Evolutionary conservation across 2,329 filamentous ascomycete genomes (phyloP).

Genomic region (Stagonosporopsis tanaceti): DNA sequence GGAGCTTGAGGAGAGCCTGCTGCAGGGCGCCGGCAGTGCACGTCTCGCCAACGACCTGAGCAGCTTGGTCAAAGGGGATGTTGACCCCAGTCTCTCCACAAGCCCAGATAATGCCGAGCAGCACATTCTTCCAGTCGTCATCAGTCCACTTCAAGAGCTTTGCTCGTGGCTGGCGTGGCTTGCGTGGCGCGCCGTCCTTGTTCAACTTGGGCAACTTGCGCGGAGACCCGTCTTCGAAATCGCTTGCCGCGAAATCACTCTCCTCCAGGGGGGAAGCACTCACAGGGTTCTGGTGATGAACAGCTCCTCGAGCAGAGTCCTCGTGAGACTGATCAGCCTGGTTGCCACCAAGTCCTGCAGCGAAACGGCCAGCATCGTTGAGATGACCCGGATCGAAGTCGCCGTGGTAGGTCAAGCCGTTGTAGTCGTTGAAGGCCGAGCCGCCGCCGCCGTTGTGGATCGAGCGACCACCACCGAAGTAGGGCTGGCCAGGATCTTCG

Average conservation of each 20-base stretch:
- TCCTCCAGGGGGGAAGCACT: constrained; percentile 23
- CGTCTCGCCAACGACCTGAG: constrained; percentile 31
- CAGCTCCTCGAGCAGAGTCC: neutral
- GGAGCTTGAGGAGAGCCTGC: constrained; percentile 46
- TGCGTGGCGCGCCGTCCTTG: constrained; percentile 39
- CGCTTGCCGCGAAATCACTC: constrained; percentile 27
- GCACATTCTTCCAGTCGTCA: constrained; percentile 38
- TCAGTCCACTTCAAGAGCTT: constrained; percentile 43
- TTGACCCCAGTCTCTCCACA: constrained; percentile 39
- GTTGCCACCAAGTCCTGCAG: neutral
- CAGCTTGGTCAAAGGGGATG: constrained; percentile 43
- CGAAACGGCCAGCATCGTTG: neutral
- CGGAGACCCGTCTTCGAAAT: constrained; percentile 19
- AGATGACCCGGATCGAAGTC: neutral
- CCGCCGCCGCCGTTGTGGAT: no score
- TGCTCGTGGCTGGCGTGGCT: constrained; percentile 40
- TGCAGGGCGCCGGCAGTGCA: constrained; percentile 43
- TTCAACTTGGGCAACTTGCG: constrained; percentile 35
- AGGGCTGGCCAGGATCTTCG: no score
- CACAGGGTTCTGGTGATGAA: constrained; percentile 6
- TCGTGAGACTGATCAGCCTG: neutral
- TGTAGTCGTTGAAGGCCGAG: no score
- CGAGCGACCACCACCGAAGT: no score
- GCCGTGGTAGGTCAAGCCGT: neutral
- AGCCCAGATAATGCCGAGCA: constrained; percentile 41